Evolutionary conservation across 352 stramenopile genomes (phyloP).

Genomic region (Pythium apleroticum): DNA sequence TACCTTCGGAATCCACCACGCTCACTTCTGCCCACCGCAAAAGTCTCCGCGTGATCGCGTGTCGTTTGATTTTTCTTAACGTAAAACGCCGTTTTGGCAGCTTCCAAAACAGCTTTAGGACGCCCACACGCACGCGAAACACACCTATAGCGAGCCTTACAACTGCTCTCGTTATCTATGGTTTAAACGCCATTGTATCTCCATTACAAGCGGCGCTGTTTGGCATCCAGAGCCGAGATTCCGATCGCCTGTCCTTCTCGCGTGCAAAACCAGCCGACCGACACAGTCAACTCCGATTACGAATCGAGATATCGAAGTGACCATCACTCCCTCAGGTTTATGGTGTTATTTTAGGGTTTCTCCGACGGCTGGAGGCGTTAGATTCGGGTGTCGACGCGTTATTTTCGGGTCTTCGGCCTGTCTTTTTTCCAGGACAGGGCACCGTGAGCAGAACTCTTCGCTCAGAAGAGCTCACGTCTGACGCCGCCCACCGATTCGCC

Average conservation of each 20-base stretch:
- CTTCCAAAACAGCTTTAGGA: too few relatives aligned
- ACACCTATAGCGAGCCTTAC: too few relatives aligned
- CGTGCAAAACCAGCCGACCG: not conserved
- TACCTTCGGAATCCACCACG: not conserved
- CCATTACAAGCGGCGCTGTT: not conserved
- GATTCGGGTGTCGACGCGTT: not conserved
- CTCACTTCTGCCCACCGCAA: not conserved
- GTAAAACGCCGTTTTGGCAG: too few relatives aligned
- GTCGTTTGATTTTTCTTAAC: too few relatives aligned
- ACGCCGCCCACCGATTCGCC: not conserved
- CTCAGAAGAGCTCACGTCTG: not conserved
- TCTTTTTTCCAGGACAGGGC: not conserved
- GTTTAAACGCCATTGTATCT: not conserved
- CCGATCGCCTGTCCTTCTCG: not conserved
- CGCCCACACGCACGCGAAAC: too few relatives aligned
- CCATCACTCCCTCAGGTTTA: not conserved
- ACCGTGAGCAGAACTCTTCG: too few relatives aligned
- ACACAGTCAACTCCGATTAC: not conserved
- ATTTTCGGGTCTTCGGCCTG: too few relatives aligned
- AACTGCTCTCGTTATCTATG: too few relatives aligned
- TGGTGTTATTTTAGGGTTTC: not conserved
- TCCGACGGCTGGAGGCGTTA: slow-evolving; percentile 3
- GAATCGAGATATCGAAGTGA: not conserved
- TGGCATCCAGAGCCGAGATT: not conserved
- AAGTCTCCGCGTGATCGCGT: not conserved